These are phyloP conservation scores for Holtermanniella nyarrowii DNA, from an alignment of 768 basidiomycete genomes.

Conservation along the genomic window DNA sequence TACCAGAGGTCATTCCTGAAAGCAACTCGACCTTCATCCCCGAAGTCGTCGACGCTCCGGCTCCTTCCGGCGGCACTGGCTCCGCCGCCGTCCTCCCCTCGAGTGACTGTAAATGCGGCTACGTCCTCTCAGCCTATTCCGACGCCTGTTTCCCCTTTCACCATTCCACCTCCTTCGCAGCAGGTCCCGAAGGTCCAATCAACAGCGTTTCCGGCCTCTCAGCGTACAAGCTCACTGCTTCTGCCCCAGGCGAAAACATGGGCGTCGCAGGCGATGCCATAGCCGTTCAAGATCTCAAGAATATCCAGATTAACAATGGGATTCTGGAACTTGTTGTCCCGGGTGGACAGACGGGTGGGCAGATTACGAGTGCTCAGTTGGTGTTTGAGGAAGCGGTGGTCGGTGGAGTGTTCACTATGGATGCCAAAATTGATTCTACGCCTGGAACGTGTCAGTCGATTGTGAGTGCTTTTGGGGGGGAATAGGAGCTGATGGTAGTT, in stretches of 20 bases:
- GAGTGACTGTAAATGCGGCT: background rate
- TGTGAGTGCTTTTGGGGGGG: conserved; percentile 6
- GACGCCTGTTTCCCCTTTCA: background rate
- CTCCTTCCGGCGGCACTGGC: background rate
- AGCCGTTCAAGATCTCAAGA: background rate
- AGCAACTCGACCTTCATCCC: too few species aligned
- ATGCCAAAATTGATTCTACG: conserved; percentile 6
- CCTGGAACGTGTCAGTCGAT: conserved; percentile 14
- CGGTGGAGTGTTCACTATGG: conserved; percentile 11
- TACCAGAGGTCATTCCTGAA: too few species aligned
- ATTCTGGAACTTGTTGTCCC: conserved; percentile 7
- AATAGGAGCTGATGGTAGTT: conserved; percentile 2
- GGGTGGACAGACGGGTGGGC: conserved; percentile 8
- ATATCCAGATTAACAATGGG: conserved; percentile 3
- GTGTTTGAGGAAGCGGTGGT: background rate
- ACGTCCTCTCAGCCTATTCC: background rate
- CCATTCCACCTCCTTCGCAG: background rate
- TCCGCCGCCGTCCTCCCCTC: background rate
- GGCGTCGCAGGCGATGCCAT: background rate
- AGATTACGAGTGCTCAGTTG: conserved; percentile 9
- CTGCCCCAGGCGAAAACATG: background rate
- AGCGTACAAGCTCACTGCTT: background rate
- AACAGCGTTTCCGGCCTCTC: background rate
- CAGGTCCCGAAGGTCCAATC: background rate
- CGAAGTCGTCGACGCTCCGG: too few species aligned